Conservation (phyloP, 2,329 filamentous ascomycete species). For the Dactylellina cionopaga region DNA sequence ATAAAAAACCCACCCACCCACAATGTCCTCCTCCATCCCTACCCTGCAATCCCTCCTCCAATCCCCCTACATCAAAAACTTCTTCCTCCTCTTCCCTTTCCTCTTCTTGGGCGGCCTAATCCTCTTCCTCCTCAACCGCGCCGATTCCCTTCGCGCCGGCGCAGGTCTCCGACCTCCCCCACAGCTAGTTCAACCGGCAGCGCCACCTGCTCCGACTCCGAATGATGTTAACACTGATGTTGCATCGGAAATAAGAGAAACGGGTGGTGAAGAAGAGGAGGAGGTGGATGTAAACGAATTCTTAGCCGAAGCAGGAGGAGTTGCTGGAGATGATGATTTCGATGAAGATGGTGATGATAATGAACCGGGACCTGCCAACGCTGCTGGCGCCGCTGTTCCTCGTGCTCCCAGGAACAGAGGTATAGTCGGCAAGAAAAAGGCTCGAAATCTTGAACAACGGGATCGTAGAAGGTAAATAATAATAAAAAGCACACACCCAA, state of each 20-base stretch:
- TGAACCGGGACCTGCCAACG: slow-evolving; percentile 10
- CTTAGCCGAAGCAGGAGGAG: slow-evolving; percentile 35
- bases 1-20: not conserved
- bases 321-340: not conserved
- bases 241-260: not conserved
- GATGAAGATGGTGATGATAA: slow-evolving; percentile 1
- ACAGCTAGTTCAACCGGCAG: not conserved
- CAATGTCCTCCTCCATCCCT: not conserved
- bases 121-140: slow-evolving; percentile 44
- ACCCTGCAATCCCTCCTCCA: slow-evolving; percentile 27
- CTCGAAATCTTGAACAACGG: slow-evolving; percentile 43
- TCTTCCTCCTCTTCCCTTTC: slow-evolving; percentile 46
- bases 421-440: slow-evolving; percentile 51
- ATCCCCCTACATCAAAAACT: slow-evolving; percentile 40
- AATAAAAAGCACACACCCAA: not conserved
- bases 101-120: slow-evolving; percentile 46
- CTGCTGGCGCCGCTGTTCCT: not conserved
- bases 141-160: slow-evolving; percentile 36
- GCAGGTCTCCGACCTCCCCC: slow-evolving; percentile 32
- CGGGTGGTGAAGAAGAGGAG: slow-evolving; percentile 11
- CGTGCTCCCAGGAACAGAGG: slow-evolving; percentile 24
- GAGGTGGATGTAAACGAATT: slow-evolving; percentile 31
- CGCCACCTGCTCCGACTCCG: not conserved
- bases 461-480: slow-evolving; percentile 36
- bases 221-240: not conserved